Conservation (phyloP, 495 filamentous ascomycete species). For the Staphylotrichum longicolle region DNA sequence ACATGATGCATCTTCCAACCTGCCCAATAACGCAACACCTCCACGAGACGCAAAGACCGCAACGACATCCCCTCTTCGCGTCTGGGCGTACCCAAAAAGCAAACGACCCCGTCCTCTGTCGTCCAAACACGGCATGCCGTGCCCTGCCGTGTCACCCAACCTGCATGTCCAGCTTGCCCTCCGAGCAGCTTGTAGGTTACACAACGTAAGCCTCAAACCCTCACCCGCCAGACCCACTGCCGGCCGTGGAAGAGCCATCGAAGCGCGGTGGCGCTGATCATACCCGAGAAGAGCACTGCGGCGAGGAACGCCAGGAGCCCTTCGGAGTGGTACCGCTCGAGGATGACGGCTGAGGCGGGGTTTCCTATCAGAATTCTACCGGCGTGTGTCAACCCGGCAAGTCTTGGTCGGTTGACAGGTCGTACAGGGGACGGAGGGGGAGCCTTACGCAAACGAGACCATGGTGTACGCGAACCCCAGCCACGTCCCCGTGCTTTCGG, state of each 20-base stretch:
- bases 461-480: constrained; percentile 31
- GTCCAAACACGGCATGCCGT: background rate
- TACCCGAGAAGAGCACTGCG: constrained; percentile 24
- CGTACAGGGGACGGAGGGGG: background rate
- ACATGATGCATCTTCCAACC: background rate
- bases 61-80: no score
- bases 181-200: no score
- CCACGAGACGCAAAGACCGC: no score
- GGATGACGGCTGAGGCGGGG: constrained; percentile 27
- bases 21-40: background rate
- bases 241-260: constrained; percentile 27
- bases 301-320: constrained; percentile 32
- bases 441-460: constrained; percentile 30
- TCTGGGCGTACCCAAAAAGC: no score
- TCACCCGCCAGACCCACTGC: constrained; percentile 20
- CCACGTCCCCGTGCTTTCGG: constrained; percentile 29
- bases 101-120: no score
- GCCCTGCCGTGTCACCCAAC: constrained; percentile 17
- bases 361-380: constrained; percentile 29
- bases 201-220: constrained; percentile 12
- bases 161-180: constrained; percentile 1
- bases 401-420: background rate
- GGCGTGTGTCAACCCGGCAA: background rate
- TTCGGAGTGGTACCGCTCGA: constrained; percentile 16
- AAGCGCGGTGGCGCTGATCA: constrained; percentile 24